Base-by-base conservation (phyloP, 2,329 filamentous ascomycete genomes). In the Trichophyton simii region DNA sequence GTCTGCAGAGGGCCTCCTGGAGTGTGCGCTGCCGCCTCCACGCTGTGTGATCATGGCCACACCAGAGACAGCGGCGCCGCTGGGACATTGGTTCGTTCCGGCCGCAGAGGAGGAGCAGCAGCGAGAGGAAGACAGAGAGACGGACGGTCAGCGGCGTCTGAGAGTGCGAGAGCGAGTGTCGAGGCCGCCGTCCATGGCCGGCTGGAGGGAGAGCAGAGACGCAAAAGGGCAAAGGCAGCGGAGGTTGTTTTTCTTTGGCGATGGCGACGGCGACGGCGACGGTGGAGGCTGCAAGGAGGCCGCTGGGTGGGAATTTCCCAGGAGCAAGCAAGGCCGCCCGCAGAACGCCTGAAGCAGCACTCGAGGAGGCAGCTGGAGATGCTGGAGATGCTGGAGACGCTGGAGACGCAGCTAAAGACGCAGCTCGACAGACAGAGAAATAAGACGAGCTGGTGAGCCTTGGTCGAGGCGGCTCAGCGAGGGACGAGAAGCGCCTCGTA, bases 31-130 rank as follows among this genome's bases (percentile, higher is more conserved):
- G 65, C 66, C 62, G 63, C 68, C 69, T 68, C 69, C 72, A 73
- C 72, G 71, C 70, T 71, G 72, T 72, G 72, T 75, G 74, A 75
- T 73, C 74, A 76, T 76, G 72, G 73, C 72, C 74, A 75, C 73
- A 44, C 68, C 55, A 42, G 41, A 58, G 34, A 42, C 18, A 58
- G 55, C 36, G 36, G 34, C 36, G 20, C 55, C 28, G 41, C 41
- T 41, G 55, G 55, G 22, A 58, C 55, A 58, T 58, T 58, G 34
- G 55, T 44, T 42, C 13, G 46, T 9, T 50, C 46, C 15, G n/a
- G 9, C 18, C 18, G 11, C 2, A 9, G 2, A 9, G 11, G 18
- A 13, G 2, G 11, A 13, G 11, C 7, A 13, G 13, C 11, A 34
- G 28, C 28, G 28, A 54, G 50, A 34, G 3, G n/a, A 15, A 28